Conservation (phyloP, 805 yeast species). For the Metschnikowia continentalis region DNA sequence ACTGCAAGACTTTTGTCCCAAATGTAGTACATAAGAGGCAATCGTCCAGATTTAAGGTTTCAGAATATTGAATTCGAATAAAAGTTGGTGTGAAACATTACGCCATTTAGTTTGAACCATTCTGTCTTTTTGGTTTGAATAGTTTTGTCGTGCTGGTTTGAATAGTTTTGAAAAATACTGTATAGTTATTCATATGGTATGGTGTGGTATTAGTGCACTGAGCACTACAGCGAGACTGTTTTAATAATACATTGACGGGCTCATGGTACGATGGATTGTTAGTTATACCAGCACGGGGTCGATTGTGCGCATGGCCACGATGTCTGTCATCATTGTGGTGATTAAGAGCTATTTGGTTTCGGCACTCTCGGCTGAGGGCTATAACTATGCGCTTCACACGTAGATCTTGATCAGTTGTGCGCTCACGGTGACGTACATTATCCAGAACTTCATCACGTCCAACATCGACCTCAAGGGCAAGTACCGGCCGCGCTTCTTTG, state of each 20-base stretch:
- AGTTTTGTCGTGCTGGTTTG: too few relatives aligned
- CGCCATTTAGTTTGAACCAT: too few relatives aligned
- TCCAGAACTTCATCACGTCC: conserved; percentile 85
- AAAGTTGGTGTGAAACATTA: too few relatives aligned
- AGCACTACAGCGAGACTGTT: not conserved
- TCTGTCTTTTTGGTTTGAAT: too few relatives aligned
- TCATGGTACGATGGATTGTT: conserved; percentile 92
- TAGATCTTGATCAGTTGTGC: conserved; percentile 91
- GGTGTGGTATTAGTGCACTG: too few relatives aligned
- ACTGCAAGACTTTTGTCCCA: too few relatives aligned
- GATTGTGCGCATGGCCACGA: conserved; percentile 76
- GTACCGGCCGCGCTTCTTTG: conserved; percentile 62
- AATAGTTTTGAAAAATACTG: too few relatives aligned
- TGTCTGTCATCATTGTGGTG: conserved; percentile 69
- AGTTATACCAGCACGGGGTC: conserved; percentile 87
- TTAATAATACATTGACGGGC: conserved; percentile 53
- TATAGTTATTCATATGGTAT: too few relatives aligned
- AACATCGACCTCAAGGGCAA: conserved; percentile 52
- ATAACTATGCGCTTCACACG: conserved; percentile 73
- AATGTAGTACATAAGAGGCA: too few relatives aligned
- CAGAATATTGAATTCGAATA: too few relatives aligned
- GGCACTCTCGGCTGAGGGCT: conserved; percentile 62
- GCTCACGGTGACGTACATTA: conserved; percentile 71
- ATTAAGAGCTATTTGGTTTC: conserved; percentile 65
- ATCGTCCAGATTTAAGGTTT: too few relatives aligned